phyloP scores from a whole-genome alignment of 495 filamentous ascomycete genomes.

The Cryomyces minteri region DNA sequence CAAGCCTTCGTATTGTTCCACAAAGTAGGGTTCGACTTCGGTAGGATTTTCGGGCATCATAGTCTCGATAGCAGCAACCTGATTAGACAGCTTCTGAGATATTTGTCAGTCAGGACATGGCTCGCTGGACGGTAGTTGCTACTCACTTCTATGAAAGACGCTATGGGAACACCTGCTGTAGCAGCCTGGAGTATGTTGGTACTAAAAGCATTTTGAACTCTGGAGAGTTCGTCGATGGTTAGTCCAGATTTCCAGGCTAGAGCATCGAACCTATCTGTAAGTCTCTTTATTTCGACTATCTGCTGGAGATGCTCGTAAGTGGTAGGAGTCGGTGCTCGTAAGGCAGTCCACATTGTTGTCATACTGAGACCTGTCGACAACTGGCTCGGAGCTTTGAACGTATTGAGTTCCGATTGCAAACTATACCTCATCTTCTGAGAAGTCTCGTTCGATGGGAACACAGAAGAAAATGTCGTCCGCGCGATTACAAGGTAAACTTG shows the following conservation, averaged over 20 bases:
- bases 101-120: too few relatives aligned
- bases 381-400: conserved; percentile 32
- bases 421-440: background rate
- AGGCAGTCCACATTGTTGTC: conserved; percentile 61
- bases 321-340: conserved; percentile 45
- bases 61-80: too few relatives aligned
- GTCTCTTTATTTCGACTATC: conserved; percentile 39
- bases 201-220: conserved; percentile 14
- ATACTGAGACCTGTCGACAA: conserved; percentile 64
- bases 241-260: conserved; percentile 27
- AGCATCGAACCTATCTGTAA: conserved; percentile 59
- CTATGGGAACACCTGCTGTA: too few relatives aligned
- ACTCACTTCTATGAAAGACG: too few relatives aligned
- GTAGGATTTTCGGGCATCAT: too few relatives aligned
- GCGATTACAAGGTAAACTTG: conserved; percentile 34
- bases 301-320: conserved; percentile 30
- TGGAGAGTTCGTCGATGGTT: conserved; percentile 7
- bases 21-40: conserved; percentile 25
- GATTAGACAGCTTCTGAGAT: too few relatives aligned
- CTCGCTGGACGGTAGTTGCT: too few relatives aligned
- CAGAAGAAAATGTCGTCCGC: conserved; percentile 12
- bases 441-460: background rate
- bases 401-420: background rate
- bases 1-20: conserved; percentile 43
- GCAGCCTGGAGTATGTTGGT: too few relatives aligned